Conservation (phyloP, 768 basidiomycete species). For the Leccinum barrowsii region DNA sequence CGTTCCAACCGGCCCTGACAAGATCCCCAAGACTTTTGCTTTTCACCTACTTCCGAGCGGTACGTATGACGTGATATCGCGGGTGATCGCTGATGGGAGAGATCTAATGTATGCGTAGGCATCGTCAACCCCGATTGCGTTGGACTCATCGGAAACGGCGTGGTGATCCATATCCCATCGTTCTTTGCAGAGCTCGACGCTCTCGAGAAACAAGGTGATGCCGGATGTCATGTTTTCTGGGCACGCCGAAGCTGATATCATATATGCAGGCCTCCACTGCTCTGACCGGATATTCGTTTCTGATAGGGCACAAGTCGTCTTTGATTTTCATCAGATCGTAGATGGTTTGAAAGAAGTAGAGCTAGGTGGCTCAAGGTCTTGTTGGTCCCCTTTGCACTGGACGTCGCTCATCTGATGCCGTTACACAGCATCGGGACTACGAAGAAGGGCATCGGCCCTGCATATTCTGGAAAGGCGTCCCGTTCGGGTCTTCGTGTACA, state of each 20-base stretch:
- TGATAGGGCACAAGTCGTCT: slow-evolving; percentile 94
- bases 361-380: slow-evolving; percentile 80
- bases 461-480: slow-evolving; percentile 96
- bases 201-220: slow-evolving; percentile 74
- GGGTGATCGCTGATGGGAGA: not conserved
- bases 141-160: slow-evolving; percentile 88
- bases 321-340: slow-evolving; percentile 99
- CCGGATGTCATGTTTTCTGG: not conserved
- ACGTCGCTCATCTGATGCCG: not conserved
- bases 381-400: not conserved
- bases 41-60: slow-evolving; percentile 96
- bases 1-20: slow-evolving; percentile 64
- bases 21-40: slow-evolving; percentile 79
- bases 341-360: slow-evolving; percentile 98
- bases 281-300: slow-evolving; percentile 85
- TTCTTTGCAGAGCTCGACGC: slow-evolving; percentile 93
- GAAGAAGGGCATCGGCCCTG: slow-evolving; percentile 96
- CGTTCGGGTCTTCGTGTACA: slow-evolving; percentile 94
- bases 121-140: slow-evolving; percentile 52
- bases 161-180: slow-evolving; percentile 94
- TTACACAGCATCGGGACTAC: slow-evolving; percentile 87
- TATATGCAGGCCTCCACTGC: slow-evolving; percentile 72
- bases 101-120: slow-evolving; percentile 5
- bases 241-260: slow-evolving; percentile 1
- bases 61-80: slow-evolving; percentile 27